Evolutionary conservation across 2,329 filamentous ascomycete genomes (phyloP), one percentile per base, ranked within the genome.

Genomic region (Thielaviopsis euricoi): DNA sequence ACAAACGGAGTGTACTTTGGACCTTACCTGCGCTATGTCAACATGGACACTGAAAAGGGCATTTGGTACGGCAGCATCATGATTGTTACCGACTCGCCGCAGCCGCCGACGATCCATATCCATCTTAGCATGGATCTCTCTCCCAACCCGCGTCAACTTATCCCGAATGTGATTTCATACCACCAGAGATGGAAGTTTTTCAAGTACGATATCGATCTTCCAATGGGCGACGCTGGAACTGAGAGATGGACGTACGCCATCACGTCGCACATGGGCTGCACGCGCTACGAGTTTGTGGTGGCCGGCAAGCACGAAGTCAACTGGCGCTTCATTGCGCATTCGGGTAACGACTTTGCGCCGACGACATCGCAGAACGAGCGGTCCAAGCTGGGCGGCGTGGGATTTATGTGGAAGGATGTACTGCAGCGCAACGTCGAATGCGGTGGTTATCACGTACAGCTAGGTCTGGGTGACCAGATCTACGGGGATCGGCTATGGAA

Each of bases 341-440:
- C 90, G 15, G 91, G 91, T 3, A 97, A 97, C 66, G 93, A 98
- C 68, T 98, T 97, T 69, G 86, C 89, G 0, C 77, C 94, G 26
- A 85, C 86, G 62, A 93, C 95, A 1, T 89, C 84, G 62, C 85
- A 89, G 57, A 89, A 86, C 61, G 93, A 98, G 64, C 81, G 91
- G 50, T 81, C 84, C 33, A 87, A 86, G 64, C 78, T 97, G 1
- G 93, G 93, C 29, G 93, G 93, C 1, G 80, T 94, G 1, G 88
- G 90, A 0, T 87, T 93, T 67, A 95, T 98, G 91, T 98, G 93
- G 93, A 97, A 96, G 66, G 93, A 98, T 65, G 90, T 98, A 26
- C 77, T 98, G 67, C 89, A 96, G 71, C 96, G 96, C 76, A 95
- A 98, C 65, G 82, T 90, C 26, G 93, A 98, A 65, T 95, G 90